These are phyloP conservation scores for Aspergillus cejpii DNA, from an alignment of 2,329 filamentous ascomycete genomes.

Conservation along the genomic window DNA sequence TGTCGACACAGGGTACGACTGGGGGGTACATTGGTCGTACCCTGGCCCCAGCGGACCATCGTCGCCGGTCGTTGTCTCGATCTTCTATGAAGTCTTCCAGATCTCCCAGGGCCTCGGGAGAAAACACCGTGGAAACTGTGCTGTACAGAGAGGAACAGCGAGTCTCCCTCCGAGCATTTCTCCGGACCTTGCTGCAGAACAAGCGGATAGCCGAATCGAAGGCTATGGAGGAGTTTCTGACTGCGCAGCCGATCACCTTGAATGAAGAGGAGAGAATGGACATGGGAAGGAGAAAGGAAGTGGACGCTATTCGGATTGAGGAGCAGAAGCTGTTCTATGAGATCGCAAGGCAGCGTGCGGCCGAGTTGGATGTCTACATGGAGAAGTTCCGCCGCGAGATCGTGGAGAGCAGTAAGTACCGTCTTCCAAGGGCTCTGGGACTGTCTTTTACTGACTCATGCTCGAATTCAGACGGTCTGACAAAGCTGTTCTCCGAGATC, in stretches of 20 bases:
- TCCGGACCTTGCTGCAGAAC: conserved; percentile 80
- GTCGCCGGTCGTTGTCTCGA: conserved; percentile 25
- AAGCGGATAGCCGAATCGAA: conserved; percentile 74
- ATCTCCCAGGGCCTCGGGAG: conserved; percentile 36
- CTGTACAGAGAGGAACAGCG: conserved; percentile 84
- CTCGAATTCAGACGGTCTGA: conserved; percentile 62
- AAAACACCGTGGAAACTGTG: conserved; percentile 45
- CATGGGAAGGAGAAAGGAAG: conserved; percentile 67
- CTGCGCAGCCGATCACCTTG: conserved; percentile 61
- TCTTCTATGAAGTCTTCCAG: conserved; percentile 25
- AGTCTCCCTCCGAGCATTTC: conserved; percentile 81
- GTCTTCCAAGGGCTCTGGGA: conserved; percentile 20
- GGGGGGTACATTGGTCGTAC: conserved; percentile 30
- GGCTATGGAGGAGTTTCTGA: conserved; percentile 78
- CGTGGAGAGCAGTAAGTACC: conserved; percentile 60
- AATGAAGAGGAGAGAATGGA: conserved; percentile 80
- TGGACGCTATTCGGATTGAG: conserved; percentile 82
- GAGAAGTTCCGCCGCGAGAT: conserved; percentile 66
- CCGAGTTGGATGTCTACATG: conserved; percentile 96
- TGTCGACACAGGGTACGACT: conserved; percentile 60
- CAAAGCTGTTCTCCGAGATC: conserved; percentile 88
- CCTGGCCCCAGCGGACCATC: conserved; percentile 25
- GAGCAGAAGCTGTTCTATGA: conserved; percentile 95
- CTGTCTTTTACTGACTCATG: conserved; percentile 16
- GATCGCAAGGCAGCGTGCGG: conserved; percentile 80